Evolutionary conservation across 2,329 filamentous ascomycete species (phyloP).

Genomic region (Purpureocillium takamizusanense): DNA sequence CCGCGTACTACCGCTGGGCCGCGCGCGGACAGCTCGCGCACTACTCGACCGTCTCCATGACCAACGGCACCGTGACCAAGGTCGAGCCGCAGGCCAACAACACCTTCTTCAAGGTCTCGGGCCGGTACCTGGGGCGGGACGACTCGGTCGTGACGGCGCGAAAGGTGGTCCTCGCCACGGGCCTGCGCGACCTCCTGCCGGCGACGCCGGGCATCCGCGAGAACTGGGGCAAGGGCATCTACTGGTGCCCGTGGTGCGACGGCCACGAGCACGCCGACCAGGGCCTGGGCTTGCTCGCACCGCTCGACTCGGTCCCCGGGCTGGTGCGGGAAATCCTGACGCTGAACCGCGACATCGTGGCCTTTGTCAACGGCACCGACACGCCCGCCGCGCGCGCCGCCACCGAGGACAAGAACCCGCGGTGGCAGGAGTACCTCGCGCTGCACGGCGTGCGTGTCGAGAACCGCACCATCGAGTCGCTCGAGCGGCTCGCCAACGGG

Average conservation of each 20-base stretch:
- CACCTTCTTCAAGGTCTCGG: slow-evolving; percentile 35
- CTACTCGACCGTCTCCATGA: slow-evolving; percentile 40
- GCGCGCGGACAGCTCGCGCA: slow-evolving; percentile 42
- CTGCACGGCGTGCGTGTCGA: slow-evolving; percentile 43
- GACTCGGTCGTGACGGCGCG: slow-evolving; percentile 30
- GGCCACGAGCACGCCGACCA: slow-evolving; percentile 53
- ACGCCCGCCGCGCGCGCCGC: slow-evolving; percentile 30
- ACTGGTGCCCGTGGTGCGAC: slow-evolving; percentile 58
- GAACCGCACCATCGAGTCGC: slow-evolving; percentile 41
- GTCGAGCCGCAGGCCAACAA: slow-evolving; percentile 28
- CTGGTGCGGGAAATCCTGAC: slow-evolving; percentile 43
- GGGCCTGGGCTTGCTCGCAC: slow-evolving; percentile 41
- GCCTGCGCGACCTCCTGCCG: slow-evolving; percentile 45
- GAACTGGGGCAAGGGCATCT: slow-evolving; percentile 51
- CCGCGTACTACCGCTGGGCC: slow-evolving; percentile 42
- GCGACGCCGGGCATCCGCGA: slow-evolving; percentile 43
- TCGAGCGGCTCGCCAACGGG: slow-evolving; percentile 37
- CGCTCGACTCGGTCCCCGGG: slow-evolving; percentile 32
- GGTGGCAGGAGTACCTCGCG: slow-evolving; percentile 40
- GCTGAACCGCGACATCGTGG: slow-evolving; percentile 45
- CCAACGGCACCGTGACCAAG: slow-evolving; percentile 42
- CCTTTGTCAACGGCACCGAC: slow-evolving; percentile 51
- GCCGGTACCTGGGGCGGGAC: slow-evolving; percentile 8
- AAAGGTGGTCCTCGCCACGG: slow-evolving; percentile 49
- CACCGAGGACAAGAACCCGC: slow-evolving; percentile 28